These are phyloP conservation scores for Coniferiporia weirii DNA, from an alignment of 1,284 basidiomycete species.

Conservation along the genomic window DNA sequence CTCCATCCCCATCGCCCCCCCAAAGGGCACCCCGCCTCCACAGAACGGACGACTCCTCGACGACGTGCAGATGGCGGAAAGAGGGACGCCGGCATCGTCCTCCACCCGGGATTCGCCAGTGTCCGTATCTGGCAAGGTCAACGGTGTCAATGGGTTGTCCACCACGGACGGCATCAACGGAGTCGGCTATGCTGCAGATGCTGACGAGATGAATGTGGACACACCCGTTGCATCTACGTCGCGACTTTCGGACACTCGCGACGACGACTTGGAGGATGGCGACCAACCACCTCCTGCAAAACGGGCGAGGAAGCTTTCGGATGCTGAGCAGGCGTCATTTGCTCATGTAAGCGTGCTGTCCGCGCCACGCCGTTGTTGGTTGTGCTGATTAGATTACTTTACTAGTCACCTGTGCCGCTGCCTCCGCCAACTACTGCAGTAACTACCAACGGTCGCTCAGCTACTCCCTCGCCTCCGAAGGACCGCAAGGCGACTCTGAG, in stretches of 20 bases:
- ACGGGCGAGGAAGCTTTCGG: constrained; percentile 50
- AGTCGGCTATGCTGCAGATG: neutral
- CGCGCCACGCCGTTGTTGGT: constrained; percentile 43
- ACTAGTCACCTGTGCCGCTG: constrained; percentile 69
- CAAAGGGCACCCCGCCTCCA: constrained; percentile 43
- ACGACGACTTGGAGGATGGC: constrained; percentile 36
- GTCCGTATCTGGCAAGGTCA: neutral
- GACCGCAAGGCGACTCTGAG: constrained; percentile 42
- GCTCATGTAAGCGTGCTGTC: constrained; percentile 55
- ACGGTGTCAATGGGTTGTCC: neutral
- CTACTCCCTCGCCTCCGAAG: constrained; percentile 27
- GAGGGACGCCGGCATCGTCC: constrained; percentile 21
- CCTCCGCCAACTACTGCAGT: constrained; percentile 34
- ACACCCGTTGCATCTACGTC: constrained; percentile 10
- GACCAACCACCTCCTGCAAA: constrained; percentile 66
- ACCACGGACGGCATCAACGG: constrained; percentile 7
- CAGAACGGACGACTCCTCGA: constrained; percentile 40
- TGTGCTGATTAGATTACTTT: constrained; percentile 47
- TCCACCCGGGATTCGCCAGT: constrained; percentile 18
- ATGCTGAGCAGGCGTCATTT: constrained; percentile 48
- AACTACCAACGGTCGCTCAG: constrained; percentile 27
- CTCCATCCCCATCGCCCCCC: constrained; percentile 40
- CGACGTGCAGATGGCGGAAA: constrained; percentile 48
- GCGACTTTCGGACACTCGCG: constrained; percentile 3
- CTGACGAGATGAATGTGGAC: constrained; percentile 10